Base-by-base conservation (phyloP, 495 filamentous ascomycete genomes). In the Neurospora sp. region DNA sequence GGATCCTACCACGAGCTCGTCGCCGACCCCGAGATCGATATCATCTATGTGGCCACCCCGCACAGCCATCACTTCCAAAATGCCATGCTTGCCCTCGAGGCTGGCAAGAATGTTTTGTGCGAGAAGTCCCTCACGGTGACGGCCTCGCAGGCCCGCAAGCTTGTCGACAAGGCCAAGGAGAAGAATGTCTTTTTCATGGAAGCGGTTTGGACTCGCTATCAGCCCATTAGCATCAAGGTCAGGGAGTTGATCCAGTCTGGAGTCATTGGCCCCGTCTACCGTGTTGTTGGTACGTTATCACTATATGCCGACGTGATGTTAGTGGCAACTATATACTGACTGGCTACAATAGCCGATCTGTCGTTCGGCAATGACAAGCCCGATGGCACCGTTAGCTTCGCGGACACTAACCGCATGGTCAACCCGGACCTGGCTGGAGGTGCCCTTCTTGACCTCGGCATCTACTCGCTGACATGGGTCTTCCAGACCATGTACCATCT, bases 11-110 rank as follows among this genome's bases (percentile, higher is more conserved):
- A 87, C 72, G 90, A 92, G 74, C 89, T 98, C 40, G 92, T 94
- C 10, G 85, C 86, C 27, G 92, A 97, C 78, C 85, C 90, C 18
- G 80, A 92, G 71, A 86, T 98, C 74, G 94, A 97, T 77, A 93
- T 96, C 70, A 84, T 98, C 82, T 98, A 97, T 80, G 90, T 98
- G 70, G 94, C 95, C 18, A 98, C 95, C 3, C 95, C 95, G 23
- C 95, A 97, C 84, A 95, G 92, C 39, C 95, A 97, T 82, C 95
- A 98, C 85, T 98, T 93, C 85, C 92, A 94, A 80, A 96, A 98
- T 79, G 87, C 89, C 69, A 92, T 94, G 87, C 87, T 96, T 42
- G 91, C 89, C 69, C 83, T 97, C 27, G 87, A 92, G 73, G 93
- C 92, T 0, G 92, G 92, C 73, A 98, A 98, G 84, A 83, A 94